Percentiles rank a stretch among this genome's conserved stretches.
Conservation (phyloP, 1,139 yeast genomes). For the Eremothecium gossypii region DNA sequence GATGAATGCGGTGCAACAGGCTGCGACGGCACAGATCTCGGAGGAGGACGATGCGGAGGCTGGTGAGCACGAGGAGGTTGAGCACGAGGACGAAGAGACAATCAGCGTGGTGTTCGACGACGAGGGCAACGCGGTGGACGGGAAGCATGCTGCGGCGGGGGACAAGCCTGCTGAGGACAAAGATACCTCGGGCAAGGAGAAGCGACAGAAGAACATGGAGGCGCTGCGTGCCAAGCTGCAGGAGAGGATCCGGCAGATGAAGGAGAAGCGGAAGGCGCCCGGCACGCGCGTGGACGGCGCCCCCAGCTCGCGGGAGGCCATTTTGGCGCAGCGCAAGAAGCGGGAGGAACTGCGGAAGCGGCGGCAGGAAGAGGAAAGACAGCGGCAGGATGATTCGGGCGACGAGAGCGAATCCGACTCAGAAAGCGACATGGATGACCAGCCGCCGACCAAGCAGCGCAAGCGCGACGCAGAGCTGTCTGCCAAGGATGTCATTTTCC, state of each 20-base stretch:
- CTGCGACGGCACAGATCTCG: slow-evolving; percentile 14
- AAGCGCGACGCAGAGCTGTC: slow-evolving; percentile 32
- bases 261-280: slow-evolving; percentile 83
- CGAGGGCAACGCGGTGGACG: slow-evolving; percentile 56
- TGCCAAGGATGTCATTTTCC: slow-evolving; percentile 49
- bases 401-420: slow-evolving; percentile 34
- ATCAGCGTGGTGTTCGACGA: slow-evolving; percentile 60
- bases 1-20: slow-evolving; percentile 6
- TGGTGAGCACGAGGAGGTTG: slow-evolving; percentile 31
- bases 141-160: background rate
- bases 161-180: slow-evolving; percentile 3
- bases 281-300: slow-evolving; percentile 77
- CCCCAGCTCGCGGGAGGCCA: slow-evolving; percentile 70
- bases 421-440: slow-evolving; percentile 35
- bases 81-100: slow-evolving; percentile 18
- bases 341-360: slow-evolving; percentile 32
- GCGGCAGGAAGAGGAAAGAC: slow-evolving; percentile 34
- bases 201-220: slow-evolving; percentile 47
- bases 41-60: slow-evolving; percentile 7
- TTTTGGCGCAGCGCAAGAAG: slow-evolving; percentile 48
- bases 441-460: slow-evolving; percentile 30
- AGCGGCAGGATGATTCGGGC: slow-evolving; percentile 35
- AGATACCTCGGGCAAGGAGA: slow-evolving; percentile 27
- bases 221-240: slow-evolving; percentile 66
- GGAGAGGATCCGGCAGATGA: slow-evolving; percentile 56